Percentiles rank a stretch among this genome's conserved stretches.
Evolutionary conservation across 495 filamentous ascomycete genomes (phyloP).

Genomic region (Neurospora sp.): DNA sequence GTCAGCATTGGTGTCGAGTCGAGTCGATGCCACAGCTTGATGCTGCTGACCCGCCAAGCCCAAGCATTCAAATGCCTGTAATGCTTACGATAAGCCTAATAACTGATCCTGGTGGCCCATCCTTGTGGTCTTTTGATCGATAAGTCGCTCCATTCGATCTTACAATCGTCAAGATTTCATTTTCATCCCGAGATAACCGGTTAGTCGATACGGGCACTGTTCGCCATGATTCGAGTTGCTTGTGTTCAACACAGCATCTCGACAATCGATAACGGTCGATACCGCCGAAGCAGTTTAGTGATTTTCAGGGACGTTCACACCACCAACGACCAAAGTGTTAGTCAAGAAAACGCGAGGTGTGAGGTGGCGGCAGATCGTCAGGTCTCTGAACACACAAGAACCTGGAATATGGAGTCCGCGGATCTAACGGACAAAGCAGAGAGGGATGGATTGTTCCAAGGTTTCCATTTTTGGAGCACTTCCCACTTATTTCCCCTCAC

Average conservation of each 20-base stretch:
- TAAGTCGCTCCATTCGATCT: neutral
- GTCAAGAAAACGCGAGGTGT: neutral
- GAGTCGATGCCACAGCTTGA: neutral
- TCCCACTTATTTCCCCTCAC: neutral
- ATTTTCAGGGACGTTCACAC: neutral
- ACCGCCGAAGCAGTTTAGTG: neutral
- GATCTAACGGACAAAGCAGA: neutral
- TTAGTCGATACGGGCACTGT: neutral
- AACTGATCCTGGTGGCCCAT: neutral
- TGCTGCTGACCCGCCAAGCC: neutral
- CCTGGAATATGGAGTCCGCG: neutral
- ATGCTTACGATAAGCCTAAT: neutral
- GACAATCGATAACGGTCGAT: neutral
- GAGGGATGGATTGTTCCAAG: neutral
- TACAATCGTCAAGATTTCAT: neutral
- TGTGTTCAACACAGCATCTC: neutral
- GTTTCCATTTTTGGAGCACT: neutral
- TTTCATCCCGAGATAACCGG: neutral
- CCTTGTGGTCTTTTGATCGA: neutral
- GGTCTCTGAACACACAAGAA: neutral
- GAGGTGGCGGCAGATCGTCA: neutral
- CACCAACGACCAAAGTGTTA: neutral
- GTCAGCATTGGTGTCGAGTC: neutral
- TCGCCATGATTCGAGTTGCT: neutral
- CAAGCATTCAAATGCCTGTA: neutral